These are phyloP conservation scores for Tagetes erecta DNA, from an alignment of 129 eudicot species.

Conservation along the genomic window DNA sequence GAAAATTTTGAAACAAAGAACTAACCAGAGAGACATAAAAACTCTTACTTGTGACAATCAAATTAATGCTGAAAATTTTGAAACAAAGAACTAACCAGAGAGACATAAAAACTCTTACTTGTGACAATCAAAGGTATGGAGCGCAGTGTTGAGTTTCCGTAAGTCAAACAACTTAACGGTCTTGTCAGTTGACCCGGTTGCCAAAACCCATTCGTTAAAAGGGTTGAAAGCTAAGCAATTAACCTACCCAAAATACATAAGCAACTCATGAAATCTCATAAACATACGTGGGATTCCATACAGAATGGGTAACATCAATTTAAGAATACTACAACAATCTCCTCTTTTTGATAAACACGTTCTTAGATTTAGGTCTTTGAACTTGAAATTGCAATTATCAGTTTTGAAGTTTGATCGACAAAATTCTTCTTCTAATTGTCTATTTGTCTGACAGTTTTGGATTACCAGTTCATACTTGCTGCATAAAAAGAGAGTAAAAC, in stretches of 20 bases:
- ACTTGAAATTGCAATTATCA: conserved; percentile 11
- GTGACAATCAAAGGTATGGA: conserved; percentile 91
- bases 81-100: neutral
- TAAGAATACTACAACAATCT: neutral
- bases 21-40: conserved; percentile 10
- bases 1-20: neutral
- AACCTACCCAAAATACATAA: conserved; percentile 46
- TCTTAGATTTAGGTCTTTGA: neutral
- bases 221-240: conserved; percentile 94
- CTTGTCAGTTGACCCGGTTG: conserved; percentile 95
- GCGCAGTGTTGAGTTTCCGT: conserved; percentile 65
- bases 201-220: conserved; percentile 94
- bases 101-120: conserved; percentile 51
- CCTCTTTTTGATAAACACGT: neutral
- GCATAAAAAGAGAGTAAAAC: neutral
- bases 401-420: neutral
- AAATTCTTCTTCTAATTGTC: neutral
- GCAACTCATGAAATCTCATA: conserved; percentile 1
- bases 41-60: conserved; percentile 77
- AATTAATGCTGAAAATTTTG: neutral
- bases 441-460: too few relatives aligned
- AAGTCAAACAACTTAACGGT: conserved; percentile 86
- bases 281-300: neutral
- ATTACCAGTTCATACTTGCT: conserved; percentile 3
- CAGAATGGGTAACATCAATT: neutral